phyloP scores from a whole-genome alignment of 148 eudicot genomes.

The Suaeda aralocaspica region DNA sequence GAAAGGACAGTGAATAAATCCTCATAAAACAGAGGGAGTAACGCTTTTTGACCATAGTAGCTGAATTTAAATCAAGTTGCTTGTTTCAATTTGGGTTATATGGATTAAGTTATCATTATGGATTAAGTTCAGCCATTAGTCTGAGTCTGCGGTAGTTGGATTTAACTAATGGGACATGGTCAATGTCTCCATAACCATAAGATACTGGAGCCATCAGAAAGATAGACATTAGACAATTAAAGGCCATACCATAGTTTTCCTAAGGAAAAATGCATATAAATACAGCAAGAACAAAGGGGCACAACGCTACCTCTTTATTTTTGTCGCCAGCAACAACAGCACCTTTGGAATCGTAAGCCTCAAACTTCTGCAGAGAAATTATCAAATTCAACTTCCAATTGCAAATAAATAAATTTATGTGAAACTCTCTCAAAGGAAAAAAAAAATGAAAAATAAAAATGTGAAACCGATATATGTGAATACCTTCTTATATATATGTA shows the following conservation, averaged over 20 bases:
- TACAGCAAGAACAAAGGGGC: neutral
- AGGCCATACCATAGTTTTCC: neutral
- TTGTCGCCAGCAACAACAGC: slow-evolving; percentile 84
- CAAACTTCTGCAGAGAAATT: slow-evolving; percentile 64
- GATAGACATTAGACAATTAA: neutral
- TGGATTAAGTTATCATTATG: neutral
- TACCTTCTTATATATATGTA: too few relatives aligned
- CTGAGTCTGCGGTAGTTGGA: neutral
- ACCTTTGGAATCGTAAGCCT: slow-evolving; percentile 83
- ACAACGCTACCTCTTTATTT: slow-evolving; percentile 66
- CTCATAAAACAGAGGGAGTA: too few relatives aligned
- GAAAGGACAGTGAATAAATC: too few relatives aligned
- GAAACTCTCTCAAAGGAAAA: too few relatives aligned
- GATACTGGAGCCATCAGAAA: neutral
- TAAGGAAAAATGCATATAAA: neutral
- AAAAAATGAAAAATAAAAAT: too few relatives aligned
- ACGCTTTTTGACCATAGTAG: neutral
- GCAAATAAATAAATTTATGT: too few relatives aligned
- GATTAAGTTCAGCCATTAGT: neutral
- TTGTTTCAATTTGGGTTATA: neutral
- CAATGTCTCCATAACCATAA: neutral
- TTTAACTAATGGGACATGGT: neutral
- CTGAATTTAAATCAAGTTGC: neutral
- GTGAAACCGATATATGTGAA: too few relatives aligned
- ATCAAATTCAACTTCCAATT: slow-evolving; percentile 2